phyloP scores from a whole-genome alignment of 2,329 filamentous ascomycete species.

The Alternaria arbusti region DNA sequence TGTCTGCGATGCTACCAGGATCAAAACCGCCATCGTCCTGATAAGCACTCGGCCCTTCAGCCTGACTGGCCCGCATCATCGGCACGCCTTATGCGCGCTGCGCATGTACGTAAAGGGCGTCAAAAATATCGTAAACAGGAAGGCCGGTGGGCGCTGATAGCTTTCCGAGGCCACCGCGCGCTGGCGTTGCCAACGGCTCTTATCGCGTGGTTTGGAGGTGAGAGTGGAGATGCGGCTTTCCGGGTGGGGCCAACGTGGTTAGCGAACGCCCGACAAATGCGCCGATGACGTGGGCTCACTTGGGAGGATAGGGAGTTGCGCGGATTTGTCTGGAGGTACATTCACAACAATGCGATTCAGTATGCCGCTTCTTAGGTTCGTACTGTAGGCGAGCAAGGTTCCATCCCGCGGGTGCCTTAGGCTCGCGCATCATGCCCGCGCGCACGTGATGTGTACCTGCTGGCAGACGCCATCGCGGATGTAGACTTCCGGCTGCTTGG shows the following conservation, averaged over 20 bases:
- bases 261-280: neutral
- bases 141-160: neutral
- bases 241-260: conserved; percentile 1
- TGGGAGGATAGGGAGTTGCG: neutral
- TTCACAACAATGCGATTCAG: neutral
- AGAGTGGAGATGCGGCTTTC: conserved; percentile 1
- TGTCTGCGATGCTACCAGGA: neutral
- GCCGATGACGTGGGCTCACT: neutral
- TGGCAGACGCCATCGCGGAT: neutral
- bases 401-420: too few relatives aligned
- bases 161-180: neutral
- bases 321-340: neutral
- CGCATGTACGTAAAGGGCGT: conserved; percentile 3
- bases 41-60: conserved; percentile 1
- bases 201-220: conserved; percentile 6
- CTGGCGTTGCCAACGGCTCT: neutral
- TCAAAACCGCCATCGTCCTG: neutral
- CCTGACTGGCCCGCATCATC: neutral
- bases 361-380: neutral
- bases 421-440: neutral
- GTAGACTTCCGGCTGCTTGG: neutral
- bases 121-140: neutral
- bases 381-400: too few relatives aligned
- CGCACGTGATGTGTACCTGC: neutral
- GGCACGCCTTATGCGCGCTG: neutral